A percentile compares a stretch with the other conserved stretches of the same genome.
These are phyloP conservation scores for Fusarium sp. DNA, from an alignment of 2,329 filamentous ascomycete genomes.

Conservation along the genomic window DNA sequence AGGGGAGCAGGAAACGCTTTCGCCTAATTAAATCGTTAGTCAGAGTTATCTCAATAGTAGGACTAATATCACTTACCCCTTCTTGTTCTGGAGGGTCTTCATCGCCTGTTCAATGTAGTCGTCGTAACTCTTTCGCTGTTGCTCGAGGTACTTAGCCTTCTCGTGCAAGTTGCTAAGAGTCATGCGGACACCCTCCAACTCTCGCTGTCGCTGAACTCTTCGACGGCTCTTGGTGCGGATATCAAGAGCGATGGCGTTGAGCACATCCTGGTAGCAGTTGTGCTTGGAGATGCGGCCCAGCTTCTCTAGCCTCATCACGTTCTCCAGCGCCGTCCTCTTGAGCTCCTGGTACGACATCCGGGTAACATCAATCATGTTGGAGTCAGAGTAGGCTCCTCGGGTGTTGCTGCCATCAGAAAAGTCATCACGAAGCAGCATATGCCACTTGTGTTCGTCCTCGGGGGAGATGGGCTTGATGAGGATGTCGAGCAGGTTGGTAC, in stretches of 20 bases:
- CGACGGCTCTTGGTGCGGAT: conserved; percentile 97
- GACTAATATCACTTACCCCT: conserved; percentile 66
- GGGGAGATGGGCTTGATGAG: conserved; percentile 85
- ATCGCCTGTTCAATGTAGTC: conserved; percentile 99
- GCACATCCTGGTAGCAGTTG: conserved; percentile 96
- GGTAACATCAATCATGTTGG: conserved; percentile 87
- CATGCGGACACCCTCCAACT: conserved; percentile 82
- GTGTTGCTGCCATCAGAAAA: conserved; percentile 70
- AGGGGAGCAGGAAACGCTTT: conserved; percentile 92
- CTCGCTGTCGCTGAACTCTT: conserved; percentile 87
- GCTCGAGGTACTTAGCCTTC: conserved; percentile 91
- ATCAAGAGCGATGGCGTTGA: conserved; percentile 95
- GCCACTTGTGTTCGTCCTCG: conserved; percentile 92
- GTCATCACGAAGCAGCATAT: conserved; percentile 80
- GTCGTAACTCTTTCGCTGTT: conserved; percentile 96
- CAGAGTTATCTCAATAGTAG: not conserved
- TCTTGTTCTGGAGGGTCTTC: conserved; percentile 95
- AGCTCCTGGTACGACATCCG: conserved; percentile 89
- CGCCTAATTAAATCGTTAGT: conserved; percentile 62
- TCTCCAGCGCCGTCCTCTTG: conserved; percentile 91
- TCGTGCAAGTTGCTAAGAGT: conserved; percentile 79
- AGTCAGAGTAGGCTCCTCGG: conserved; percentile 87
- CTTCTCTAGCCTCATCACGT: conserved; percentile 87
- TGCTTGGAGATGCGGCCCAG: conserved; percentile 85
- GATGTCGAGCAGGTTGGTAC: conserved; percentile 91